A percentile compares a stretch with the other conserved stretches of the same genome.
phyloP scores from a whole-genome alignment of 495 filamentous ascomycete species.

The Cercophora newfieldiana region DNA sequence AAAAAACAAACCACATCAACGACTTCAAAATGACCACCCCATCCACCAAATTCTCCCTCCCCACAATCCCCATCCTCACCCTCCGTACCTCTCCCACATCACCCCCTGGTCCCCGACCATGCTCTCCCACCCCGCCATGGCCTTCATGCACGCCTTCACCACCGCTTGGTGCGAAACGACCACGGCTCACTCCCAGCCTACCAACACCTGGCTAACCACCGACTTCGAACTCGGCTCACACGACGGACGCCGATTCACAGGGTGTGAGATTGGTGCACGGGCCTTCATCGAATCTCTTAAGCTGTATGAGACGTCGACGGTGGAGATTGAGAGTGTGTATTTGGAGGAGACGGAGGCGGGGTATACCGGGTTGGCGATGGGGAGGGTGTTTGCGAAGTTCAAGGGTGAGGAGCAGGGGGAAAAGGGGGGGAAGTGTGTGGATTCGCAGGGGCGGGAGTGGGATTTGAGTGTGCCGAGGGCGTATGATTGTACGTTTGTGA shows the following conservation, averaged over 20 bases:
- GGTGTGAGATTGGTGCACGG: neutral
- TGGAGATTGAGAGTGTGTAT: neutral
- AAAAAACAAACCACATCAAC: neutral
- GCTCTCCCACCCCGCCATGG: neutral
- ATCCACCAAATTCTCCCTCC: neutral
- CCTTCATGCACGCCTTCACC: conserved; percentile 6
- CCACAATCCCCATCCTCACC: neutral
- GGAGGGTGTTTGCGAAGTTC: neutral
- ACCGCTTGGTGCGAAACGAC: neutral
- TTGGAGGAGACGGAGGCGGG: neutral
- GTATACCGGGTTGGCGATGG: neutral
- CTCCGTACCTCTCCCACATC: neutral
- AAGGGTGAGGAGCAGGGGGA: neutral
- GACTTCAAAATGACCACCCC: neutral
- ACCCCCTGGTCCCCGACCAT: neutral
- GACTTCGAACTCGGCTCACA: neutral
- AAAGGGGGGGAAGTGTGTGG: neutral
- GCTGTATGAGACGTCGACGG: neutral
- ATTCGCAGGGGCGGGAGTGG: neutral
- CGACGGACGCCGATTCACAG: neutral
- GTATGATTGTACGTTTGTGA: neutral
- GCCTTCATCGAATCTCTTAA: neutral
- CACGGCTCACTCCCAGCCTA: neutral
- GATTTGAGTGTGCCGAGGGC: neutral
- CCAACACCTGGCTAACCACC: neutral